phyloP scores from a whole-genome alignment of 2,329 filamentous ascomycete species.

The Cercospora sesami region DNA sequence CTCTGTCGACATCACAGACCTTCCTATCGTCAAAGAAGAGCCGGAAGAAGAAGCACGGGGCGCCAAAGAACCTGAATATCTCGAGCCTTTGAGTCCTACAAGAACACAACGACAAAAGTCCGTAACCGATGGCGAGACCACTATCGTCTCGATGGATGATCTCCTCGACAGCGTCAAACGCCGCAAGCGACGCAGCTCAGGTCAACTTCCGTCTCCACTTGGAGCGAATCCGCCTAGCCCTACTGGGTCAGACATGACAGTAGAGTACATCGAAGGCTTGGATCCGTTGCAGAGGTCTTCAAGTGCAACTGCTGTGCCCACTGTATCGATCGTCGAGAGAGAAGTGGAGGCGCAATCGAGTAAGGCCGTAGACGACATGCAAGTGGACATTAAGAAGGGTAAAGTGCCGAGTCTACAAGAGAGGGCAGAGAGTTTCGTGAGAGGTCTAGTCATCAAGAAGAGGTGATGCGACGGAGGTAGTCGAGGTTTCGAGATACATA shows the following conservation, averaged over 20 bases:
- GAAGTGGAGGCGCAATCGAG: conserved; percentile 7
- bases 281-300: background rate
- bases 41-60: background rate
- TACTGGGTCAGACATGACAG: conserved; percentile 3
- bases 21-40: background rate
- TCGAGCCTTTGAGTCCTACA: conserved; percentile 23
- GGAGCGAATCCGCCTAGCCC: conserved; percentile 30
- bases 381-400: conserved; percentile 30
- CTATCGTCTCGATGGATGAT: conserved; percentile 33
- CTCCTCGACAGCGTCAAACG: conserved; percentile 33
- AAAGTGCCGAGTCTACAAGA: conserved; percentile 18
- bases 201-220: conserved; percentile 30
- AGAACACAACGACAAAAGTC: conserved; percentile 11
- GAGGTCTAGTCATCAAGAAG: conserved; percentile 20
- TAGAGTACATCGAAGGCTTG: background rate
- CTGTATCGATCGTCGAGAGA: background rate
- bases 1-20: conserved; percentile 19
- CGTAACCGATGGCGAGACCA: conserved; percentile 25
- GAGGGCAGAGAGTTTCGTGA: conserved; percentile 26
- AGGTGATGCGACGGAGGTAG: conserved; percentile 3
- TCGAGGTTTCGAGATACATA: background rate
- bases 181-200: conserved; percentile 31
- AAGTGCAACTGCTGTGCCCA: conserved; percentile 1
- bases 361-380: conserved; percentile 32
- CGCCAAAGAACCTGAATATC: conserved; percentile 18